Percentiles rank a stretch among this genome's conserved stretches.
Conservation (phyloP, 495 filamentous ascomycete genomes). For the Aeminium ludgeri region DNA sequence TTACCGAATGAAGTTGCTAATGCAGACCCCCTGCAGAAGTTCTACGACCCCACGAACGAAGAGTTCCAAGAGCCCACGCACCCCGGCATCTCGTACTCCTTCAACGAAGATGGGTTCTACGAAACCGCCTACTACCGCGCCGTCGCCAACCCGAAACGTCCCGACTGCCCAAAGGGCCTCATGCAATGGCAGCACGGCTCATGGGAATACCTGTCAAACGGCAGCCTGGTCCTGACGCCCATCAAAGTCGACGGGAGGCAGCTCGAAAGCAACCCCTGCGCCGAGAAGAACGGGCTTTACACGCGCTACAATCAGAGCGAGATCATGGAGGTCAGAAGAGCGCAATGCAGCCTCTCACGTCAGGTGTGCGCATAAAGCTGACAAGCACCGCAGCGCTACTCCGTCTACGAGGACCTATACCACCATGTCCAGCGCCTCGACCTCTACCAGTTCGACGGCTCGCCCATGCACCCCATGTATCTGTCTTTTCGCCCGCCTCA, state of each 20-base stretch:
- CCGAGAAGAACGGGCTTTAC: constrained; percentile 35
- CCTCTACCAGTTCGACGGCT: constrained; percentile 46
- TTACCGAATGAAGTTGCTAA: neutral
- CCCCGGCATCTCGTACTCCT: constrained; percentile 71
- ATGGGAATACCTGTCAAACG: constrained; percentile 37
- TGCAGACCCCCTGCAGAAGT: constrained; percentile 32
- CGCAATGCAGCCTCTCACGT: constrained; percentile 2
- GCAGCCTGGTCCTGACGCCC: constrained; percentile 43
- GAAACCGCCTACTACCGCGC: constrained; percentile 62
- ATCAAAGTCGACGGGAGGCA: constrained; percentile 57
- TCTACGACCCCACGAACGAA: constrained; percentile 58
- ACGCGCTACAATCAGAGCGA: constrained; percentile 56
- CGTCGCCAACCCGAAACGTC: constrained; percentile 48
- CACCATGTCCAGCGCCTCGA: constrained; percentile 47
- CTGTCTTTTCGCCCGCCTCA: constrained; percentile 49
- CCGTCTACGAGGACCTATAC: constrained; percentile 44
- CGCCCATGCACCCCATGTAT: constrained; percentile 58
- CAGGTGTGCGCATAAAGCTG: neutral
- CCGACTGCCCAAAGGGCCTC: constrained; percentile 48
- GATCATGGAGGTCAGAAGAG: constrained; percentile 41
- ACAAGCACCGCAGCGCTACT: constrained; percentile 38
- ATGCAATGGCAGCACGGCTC: constrained; percentile 69
- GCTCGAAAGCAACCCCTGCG: constrained; percentile 51
- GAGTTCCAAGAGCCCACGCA: constrained; percentile 49
- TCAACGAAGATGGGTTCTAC: constrained; percentile 53